Percentiles rank a stretch among this genome's conserved stretches.
Conservation (phyloP, 2,329 filamentous ascomycete genomes). For the Apiospora marii region DNA sequence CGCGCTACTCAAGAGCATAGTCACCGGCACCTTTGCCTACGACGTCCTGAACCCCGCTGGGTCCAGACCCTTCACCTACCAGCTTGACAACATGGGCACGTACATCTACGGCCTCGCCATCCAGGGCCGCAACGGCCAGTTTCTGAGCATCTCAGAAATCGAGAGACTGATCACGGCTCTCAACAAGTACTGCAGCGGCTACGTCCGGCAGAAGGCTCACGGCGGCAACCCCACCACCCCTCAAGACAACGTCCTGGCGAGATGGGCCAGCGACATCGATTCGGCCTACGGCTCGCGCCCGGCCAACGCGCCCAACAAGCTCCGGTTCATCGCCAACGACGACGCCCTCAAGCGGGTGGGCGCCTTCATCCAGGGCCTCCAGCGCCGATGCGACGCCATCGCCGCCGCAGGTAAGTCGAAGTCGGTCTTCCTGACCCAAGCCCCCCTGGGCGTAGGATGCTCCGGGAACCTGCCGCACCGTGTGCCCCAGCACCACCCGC, state of each 20-base stretch:
- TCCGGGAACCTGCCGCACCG: conserved; percentile 6
- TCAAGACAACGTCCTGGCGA: background rate
- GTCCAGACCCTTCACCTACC: background rate
- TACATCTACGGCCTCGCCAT: conserved; percentile 24
- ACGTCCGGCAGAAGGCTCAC: background rate
- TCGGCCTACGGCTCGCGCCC: background rate
- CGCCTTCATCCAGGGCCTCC: background rate
- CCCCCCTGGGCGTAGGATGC: conserved; percentile 23
- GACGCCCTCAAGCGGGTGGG: background rate
- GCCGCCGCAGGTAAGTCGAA: background rate
- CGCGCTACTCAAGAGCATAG: conserved; percentile 13
- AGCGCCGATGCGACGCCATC: background rate
- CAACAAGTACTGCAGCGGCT: conserved; percentile 9
- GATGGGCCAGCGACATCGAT: background rate
- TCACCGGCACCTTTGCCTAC: conserved; percentile 12
- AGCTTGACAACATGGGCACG: conserved; percentile 10
- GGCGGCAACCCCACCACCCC: background rate
- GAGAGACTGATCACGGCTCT: conserved; percentile 23
- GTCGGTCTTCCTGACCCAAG: background rate
- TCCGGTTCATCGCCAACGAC: background rate
- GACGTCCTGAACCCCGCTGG: background rate
- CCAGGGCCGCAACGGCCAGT: background rate
- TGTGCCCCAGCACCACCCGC: conserved; percentile 24
- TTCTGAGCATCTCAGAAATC: conserved; percentile 9
- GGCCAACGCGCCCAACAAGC: background rate